Base-by-base conservation (phyloP, 495 filamentous ascomycete genomes). In the Penicillium antarcticum region DNA sequence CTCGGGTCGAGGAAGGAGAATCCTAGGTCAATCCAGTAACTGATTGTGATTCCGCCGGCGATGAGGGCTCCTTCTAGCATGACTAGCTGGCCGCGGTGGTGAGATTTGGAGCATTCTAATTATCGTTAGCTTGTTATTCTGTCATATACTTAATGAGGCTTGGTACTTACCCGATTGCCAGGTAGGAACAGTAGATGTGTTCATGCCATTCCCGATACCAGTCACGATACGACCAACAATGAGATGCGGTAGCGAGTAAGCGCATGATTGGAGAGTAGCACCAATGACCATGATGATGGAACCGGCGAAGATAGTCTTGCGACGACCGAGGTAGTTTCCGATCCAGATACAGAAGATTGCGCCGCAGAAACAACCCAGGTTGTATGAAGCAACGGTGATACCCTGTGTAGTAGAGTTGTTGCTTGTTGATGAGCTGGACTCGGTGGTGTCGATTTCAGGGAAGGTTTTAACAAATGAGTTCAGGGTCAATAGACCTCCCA, bases 231-330 rank as follows among this genome's bases (percentile, higher is more conserved):
- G 72, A 11, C 83, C 85, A 26, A 80, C 68, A 34, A 87, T 83
- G 41, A 87, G 72, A 33, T 87, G 85, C 5, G 74, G 72, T 23
- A 86, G 65, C 0, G 68, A 70, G 55, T 75, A 84, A 6, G 87
- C 78, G 21, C 75, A 78, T n/a, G 76, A 72, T 55, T 89, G 86
- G n/a, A 89, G 69, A 26, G 73, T 71, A 33, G 83, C 84, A 21
- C 87, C 87, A 45, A 92, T 63, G 5, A 84, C 63, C 80, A 89
- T 86, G 57, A 91, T 82, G n/a, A 73, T 57, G 5, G 85, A 85
- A 16, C 87, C 86, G 14, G 83, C 49, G 48, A 90, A 84, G 61
- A 90, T 87, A 31, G 84, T 87, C 56, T 76, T 78, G 57, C 80
- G 81, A 11, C 88, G 80, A 16, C 87, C 88, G 13, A 90, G 82